Evolutionary conservation across 805 yeast species (phyloP).

Genomic region (Candida peoriensis): DNA sequence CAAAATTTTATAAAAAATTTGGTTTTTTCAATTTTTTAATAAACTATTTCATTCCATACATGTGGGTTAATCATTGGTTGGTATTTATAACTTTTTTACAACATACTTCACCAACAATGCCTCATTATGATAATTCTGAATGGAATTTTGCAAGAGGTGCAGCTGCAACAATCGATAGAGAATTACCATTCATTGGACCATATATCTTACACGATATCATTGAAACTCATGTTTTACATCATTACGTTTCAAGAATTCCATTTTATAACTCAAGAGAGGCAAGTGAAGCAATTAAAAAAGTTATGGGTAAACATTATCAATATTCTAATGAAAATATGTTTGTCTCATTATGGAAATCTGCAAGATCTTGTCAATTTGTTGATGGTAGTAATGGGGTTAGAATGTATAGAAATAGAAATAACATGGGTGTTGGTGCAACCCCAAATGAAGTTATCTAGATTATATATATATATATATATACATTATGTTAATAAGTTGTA

Average conservation of each 20-base stretch:
- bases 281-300: slow-evolving; percentile 71
- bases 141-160: slow-evolving; percentile 92
- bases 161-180: slow-evolving; percentile 82
- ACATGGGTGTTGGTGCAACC: slow-evolving; percentile 41
- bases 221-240: slow-evolving; percentile 88
- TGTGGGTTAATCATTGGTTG: slow-evolving; percentile 85
- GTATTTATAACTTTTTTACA: slow-evolving; percentile 83
- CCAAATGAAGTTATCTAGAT: background rate
- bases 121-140: slow-evolving; percentile 69
- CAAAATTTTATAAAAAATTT: slow-evolving; percentile 54
- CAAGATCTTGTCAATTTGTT: slow-evolving; percentile 65
- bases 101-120: slow-evolving; percentile 74
- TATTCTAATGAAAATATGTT: slow-evolving; percentile 70
- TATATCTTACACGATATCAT: slow-evolving; percentile 83
- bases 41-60: slow-evolving; percentile 72
- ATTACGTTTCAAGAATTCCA: slow-evolving; percentile 78
- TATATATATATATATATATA: background rate
- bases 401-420: slow-evolving; percentile 74
- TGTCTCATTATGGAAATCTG: slow-evolving; percentile 55
- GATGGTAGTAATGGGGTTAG: slow-evolving; percentile 65
- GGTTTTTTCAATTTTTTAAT: slow-evolving; percentile 61
- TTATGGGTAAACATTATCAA: slow-evolving; percentile 79
- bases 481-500: slow-evolving; percentile 5
- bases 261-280: slow-evolving; percentile 84
- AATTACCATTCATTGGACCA: slow-evolving; percentile 75